Conservation (phyloP, 179 eudicot genomes). For the Silene coronaria region DNA sequence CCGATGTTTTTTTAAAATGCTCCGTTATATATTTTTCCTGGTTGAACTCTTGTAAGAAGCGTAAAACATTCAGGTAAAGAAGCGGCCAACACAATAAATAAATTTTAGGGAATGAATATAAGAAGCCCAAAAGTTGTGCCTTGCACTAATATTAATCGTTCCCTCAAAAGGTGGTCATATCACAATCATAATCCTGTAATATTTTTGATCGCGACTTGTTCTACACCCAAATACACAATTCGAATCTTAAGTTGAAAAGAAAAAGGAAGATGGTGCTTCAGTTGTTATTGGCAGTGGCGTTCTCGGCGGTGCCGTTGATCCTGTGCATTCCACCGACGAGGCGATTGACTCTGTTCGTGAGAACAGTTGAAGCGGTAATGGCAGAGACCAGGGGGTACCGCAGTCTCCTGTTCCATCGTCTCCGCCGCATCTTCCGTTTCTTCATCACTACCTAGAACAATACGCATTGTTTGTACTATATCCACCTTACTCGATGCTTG, state of each 20-base stretch:
- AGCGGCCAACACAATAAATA: too few species aligned
- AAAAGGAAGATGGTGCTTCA: slow-evolving; percentile 39
- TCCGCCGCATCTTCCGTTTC: slow-evolving; percentile 44
- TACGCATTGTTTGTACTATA: too few species aligned
- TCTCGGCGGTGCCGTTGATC: slow-evolving; percentile 68
- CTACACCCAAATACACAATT: background rate
- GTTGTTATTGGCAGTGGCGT: slow-evolving; percentile 63
- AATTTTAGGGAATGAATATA: too few species aligned
- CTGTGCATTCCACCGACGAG: slow-evolving; percentile 73
- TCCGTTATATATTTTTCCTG: too few species aligned
- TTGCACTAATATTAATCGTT: background rate
- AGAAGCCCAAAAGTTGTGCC: too few species aligned
- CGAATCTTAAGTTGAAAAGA: background rate
- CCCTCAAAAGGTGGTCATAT: background rate
- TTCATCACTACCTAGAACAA: slow-evolving; percentile 26
- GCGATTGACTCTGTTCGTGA: slow-evolving; percentile 53
- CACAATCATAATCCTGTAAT: background rate
- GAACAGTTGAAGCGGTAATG: slow-evolving; percentile 42
- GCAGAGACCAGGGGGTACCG: slow-evolving; percentile 41
- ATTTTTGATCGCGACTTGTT: background rate
- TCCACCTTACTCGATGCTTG: too few species aligned
- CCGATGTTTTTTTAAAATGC: too few species aligned
- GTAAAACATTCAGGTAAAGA: too few species aligned
- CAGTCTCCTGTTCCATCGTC: slow-evolving; percentile 39
- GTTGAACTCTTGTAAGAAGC: too few species aligned